A percentile compares a stretch with the other conserved stretches of the same genome.
These are phyloP conservation scores for Syzygium aromaticum DNA, from an alignment of 345 rosid genomes.

Conservation along the genomic window DNA sequence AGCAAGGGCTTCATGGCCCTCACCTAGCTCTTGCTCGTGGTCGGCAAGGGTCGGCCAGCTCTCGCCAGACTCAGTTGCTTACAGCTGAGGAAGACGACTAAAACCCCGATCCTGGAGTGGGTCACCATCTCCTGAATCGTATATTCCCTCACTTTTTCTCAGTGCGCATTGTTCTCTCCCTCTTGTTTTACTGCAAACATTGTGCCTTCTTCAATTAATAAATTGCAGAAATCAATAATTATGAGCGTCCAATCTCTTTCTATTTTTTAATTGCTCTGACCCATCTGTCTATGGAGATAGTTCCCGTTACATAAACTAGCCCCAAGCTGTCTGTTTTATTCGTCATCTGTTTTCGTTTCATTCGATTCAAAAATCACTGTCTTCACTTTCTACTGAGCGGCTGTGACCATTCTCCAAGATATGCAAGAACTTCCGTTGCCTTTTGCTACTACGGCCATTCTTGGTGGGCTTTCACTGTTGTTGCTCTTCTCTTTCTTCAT, in stretches of 20 bases:
- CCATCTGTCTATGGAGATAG: too few species aligned
- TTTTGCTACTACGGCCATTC: not conserved
- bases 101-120: not conserved
- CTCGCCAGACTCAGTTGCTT: too few species aligned
- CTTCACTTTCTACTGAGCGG: not conserved
- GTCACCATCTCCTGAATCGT: not conserved
- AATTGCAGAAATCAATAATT: too few species aligned
- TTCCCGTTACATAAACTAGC: not conserved
- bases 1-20: too few species aligned
- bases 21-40: too few species aligned
- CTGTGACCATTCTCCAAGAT: not conserved
- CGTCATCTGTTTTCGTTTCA: not conserved
- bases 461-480: not conserved
- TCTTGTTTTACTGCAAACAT: not conserved
- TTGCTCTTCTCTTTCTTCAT: not conserved
- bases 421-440: not conserved
- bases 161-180: not conserved
- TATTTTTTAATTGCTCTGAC: too few species aligned
- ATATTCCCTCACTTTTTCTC: not conserved
- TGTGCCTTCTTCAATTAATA: too few species aligned
- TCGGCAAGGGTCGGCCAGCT: too few species aligned
- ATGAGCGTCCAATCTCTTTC: too few species aligned
- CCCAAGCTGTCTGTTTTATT: not conserved
- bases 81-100: not conserved
- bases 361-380: not conserved